phyloP scores from a whole-genome alignment of 345 rosid genomes.

The Isatis tinctoria region DNA sequence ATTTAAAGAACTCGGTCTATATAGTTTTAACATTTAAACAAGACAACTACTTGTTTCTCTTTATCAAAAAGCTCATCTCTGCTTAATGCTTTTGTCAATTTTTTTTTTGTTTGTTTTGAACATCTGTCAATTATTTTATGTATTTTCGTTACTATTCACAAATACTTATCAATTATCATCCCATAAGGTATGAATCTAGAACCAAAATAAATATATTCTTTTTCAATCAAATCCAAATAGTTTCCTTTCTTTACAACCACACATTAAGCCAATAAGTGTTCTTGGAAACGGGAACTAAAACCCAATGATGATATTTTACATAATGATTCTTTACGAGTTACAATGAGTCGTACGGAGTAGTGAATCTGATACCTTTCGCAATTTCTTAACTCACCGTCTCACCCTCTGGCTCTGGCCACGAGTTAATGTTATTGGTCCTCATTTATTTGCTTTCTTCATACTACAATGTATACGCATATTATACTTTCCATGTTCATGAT shows the following conservation, averaged over 20 bases:
- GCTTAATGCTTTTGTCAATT: not conserved
- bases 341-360: not conserved
- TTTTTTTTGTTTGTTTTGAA: too few species aligned
- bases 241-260: not conserved
- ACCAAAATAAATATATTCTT: not conserved
- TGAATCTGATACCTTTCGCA: not conserved
- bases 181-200: not conserved
- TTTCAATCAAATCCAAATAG: not conserved
- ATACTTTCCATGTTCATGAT: not conserved
- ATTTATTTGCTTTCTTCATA: not conserved
- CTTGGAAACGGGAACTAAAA: not conserved
- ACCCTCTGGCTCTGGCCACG: not conserved
- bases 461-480: not conserved
- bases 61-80: not conserved
- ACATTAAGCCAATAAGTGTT: not conserved
- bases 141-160: not conserved
- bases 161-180: not conserved
- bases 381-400: not conserved
- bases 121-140: not conserved
- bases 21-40: not conserved
- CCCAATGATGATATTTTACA: constrained; percentile 19
- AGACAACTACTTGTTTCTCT: not conserved
- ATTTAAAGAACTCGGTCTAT: not conserved
- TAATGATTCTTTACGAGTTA: constrained; percentile 17
- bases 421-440: not conserved